Conservation (phyloP, 140 eudicot species). For the Cichorium intybus region DNA sequence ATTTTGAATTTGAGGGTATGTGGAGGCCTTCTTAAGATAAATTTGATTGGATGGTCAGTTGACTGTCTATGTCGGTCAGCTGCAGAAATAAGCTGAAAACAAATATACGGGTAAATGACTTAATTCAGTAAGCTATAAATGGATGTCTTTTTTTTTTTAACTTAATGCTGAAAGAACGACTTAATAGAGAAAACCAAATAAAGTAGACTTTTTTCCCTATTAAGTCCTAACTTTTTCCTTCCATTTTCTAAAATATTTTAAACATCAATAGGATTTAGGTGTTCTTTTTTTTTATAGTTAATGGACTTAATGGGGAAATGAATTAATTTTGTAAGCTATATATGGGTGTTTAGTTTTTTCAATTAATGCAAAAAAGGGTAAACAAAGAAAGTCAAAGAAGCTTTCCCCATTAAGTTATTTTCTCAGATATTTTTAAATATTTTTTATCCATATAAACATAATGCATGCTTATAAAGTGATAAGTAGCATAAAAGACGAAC, state of each 20-base stretch:
- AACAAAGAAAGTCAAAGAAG: not conserved
- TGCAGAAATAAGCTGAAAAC: constrained; percentile 90
- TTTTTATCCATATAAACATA: not conserved
- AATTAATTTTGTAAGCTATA: no score
- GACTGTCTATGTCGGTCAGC: constrained; percentile 94
- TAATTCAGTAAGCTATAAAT: not conserved
- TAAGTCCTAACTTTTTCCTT: no score
- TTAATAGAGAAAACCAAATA: no score
- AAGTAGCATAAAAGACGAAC: constrained; percentile 35
- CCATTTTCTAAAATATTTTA: no score
- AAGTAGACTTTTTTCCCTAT: no score
- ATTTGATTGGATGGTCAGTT: constrained; percentile 93
- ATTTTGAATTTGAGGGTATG: constrained; percentile 82
- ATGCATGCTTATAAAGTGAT: constrained; percentile 14
- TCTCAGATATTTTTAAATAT: no score
- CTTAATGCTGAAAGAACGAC: not conserved
- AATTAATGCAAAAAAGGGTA: not conserved
- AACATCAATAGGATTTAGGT: no score
- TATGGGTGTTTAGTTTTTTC: no score
- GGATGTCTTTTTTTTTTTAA: no score
- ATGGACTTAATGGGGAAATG: no score
- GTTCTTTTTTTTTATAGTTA: no score
- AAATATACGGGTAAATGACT: not conserved
- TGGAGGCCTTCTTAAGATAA: constrained; percentile 83
- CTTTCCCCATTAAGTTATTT: no score